Conservation (phyloP, 176 grass and related monocot species). For the Aegilops umbellulata region DNA sequence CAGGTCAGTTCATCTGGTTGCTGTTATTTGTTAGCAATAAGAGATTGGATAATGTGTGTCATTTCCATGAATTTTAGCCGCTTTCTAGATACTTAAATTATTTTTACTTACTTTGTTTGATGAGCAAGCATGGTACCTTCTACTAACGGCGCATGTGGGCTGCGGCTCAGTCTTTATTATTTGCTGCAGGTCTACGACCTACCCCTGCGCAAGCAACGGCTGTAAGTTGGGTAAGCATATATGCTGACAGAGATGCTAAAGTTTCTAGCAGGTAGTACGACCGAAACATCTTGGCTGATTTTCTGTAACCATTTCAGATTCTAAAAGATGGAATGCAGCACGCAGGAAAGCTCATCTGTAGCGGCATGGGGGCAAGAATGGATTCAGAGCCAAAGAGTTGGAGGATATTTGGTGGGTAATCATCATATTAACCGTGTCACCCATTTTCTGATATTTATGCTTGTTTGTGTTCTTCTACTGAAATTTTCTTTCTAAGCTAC, state of each 20-base stretch:
- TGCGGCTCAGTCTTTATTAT: slow-evolving; percentile 83
- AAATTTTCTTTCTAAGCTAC: slow-evolving; percentile 1
- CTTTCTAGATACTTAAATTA: neutral
- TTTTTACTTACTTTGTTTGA: neutral
- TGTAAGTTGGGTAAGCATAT: slow-evolving; percentile 87
- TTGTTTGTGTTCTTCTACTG: neutral
- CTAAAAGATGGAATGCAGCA: slow-evolving; percentile 99
- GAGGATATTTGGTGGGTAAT: slow-evolving; percentile 82
- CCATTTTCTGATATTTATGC: slow-evolving; percentile 11
- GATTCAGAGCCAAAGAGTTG: slow-evolving; percentile 98
- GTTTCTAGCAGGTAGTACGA: slow-evolving; percentile 8
- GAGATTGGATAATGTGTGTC: neutral
- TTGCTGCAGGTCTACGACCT: slow-evolving; percentile 93
- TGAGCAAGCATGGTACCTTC: slow-evolving; percentile 14
- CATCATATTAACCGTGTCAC: neutral
- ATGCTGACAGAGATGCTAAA: slow-evolving; percentile 18
- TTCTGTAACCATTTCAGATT: slow-evolving; percentile 59
- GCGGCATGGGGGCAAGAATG: slow-evolving; percentile 92
- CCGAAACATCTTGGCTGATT: slow-evolving; percentile 15
- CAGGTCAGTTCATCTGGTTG: slow-evolving; percentile 48
- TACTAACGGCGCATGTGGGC: slow-evolving; percentile 57
- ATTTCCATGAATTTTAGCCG: neutral
- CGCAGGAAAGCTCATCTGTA: slow-evolving; percentile 94
- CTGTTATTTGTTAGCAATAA: neutral
- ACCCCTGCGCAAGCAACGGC: slow-evolving; percentile 86